These are phyloP conservation scores for Aspergillus oerlinghausenensis DNA, from an alignment of 2,329 filamentous ascomycete genomes.

Conservation along the genomic window DNA sequence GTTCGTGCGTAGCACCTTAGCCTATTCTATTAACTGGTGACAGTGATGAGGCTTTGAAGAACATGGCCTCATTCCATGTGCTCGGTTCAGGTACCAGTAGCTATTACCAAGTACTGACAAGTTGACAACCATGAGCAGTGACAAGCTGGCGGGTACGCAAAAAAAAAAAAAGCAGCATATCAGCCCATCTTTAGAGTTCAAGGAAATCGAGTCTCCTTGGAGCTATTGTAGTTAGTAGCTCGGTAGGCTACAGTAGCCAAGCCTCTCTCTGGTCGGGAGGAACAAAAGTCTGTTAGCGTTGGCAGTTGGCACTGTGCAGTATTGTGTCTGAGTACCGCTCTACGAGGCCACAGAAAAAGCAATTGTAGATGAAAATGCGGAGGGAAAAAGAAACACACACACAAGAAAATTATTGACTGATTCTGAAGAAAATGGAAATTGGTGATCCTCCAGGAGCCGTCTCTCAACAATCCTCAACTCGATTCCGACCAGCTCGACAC, in stretches of 20 bases:
- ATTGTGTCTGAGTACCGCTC: not conserved
- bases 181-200: not conserved
- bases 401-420: not conserved
- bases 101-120: not conserved
- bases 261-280: not conserved
- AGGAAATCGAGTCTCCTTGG: not conserved
- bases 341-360: not conserved
- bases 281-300: too few species aligned
- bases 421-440: not conserved
- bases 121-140: not conserved
- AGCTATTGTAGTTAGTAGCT: not conserved
- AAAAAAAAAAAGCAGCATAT: not conserved
- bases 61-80: not conserved
- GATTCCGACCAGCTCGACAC: too few species aligned
- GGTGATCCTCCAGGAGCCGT: too few species aligned
- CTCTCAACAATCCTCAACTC: too few species aligned
- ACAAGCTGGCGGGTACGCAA: not conserved
- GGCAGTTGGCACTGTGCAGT: not conserved
- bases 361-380: not conserved
- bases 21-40: too few species aligned
- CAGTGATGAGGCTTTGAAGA: too few species aligned
- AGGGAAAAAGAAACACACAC: not conserved
- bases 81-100: not conserved
- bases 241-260: not conserved
- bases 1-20: too few species aligned